These are phyloP conservation scores for Exobasidium rhododendri DNA, from an alignment of 1,284 basidiomycete genomes.

Conservation along the genomic window DNA sequence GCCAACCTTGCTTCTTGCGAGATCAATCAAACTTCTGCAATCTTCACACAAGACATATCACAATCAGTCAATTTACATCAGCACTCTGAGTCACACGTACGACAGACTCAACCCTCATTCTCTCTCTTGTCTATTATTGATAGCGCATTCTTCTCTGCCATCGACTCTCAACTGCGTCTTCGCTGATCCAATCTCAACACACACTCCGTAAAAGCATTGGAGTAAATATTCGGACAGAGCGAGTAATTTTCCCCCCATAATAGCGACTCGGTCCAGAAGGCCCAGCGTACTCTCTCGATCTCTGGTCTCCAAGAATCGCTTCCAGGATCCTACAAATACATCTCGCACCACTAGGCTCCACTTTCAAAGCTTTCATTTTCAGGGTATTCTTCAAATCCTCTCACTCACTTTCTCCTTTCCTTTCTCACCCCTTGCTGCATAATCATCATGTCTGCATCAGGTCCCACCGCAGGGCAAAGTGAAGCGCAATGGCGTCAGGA, in stretches of 20 bases:
- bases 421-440: neutral
- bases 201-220: neutral
- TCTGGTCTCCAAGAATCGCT: constrained; percentile 3
- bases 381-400: neutral
- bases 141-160: neutral
- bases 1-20: too few species aligned
- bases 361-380: neutral
- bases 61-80: too few species aligned
- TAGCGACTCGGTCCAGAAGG: too few species aligned
- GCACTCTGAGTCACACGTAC: too few species aligned
- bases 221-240: too few species aligned
- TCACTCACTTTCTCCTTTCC: neutral
- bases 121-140: neutral
- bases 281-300: too few species aligned
- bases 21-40: too few species aligned
- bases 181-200: neutral
- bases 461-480: constrained; percentile 39
- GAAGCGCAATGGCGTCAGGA: constrained; percentile 21
- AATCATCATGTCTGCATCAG: constrained; percentile 35
- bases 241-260: too few species aligned
- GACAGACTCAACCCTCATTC: too few species aligned
- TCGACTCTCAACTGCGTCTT: neutral
- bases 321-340: constrained; percentile 5
- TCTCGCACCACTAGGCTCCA: neutral
- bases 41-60: too few species aligned